These are phyloP conservation scores for Fusarium kyushuense DNA, from an alignment of 2,329 filamentous ascomycete species.

Conservation along the genomic window DNA sequence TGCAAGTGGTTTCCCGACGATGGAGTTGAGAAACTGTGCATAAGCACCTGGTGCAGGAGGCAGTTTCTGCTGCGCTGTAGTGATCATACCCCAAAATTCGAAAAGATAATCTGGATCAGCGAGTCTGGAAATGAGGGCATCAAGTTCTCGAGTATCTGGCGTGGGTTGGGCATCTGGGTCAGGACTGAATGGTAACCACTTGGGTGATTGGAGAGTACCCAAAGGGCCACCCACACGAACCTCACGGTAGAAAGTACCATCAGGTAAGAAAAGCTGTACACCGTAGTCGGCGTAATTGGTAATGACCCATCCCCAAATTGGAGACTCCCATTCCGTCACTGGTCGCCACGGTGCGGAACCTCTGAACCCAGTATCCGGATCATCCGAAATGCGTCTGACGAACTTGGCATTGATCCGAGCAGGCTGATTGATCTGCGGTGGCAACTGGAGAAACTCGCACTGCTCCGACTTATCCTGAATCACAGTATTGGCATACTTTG, in stretches of 20 bases:
- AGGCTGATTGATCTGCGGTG: neutral
- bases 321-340: conserved; percentile 53
- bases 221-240: neutral
- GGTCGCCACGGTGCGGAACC: conserved; percentile 10
- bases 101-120: conserved; percentile 41
- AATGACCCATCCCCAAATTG: conserved; percentile 58
- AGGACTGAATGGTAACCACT: neutral
- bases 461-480: neutral
- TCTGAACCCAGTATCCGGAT: no score
- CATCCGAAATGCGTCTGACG: neutral
- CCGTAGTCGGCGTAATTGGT: conserved; percentile 56
- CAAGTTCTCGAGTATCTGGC: neutral
- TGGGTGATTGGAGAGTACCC: neutral
- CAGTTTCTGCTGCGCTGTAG: conserved; percentile 42
- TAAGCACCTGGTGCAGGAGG: conserved; percentile 53
- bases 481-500: neutral
- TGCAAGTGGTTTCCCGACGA: conserved; percentile 58
- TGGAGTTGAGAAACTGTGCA: conserved; percentile 50
- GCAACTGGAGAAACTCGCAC: neutral
- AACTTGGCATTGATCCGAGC: conserved; percentile 1
- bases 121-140: neutral
- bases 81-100: conserved; percentile 54
- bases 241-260: neutral
- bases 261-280: conserved; percentile 50
- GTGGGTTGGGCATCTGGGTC: neutral